phyloP scores from a whole-genome alignment of 306 rosid species.

The peach (Prunus persica) region DNA sequence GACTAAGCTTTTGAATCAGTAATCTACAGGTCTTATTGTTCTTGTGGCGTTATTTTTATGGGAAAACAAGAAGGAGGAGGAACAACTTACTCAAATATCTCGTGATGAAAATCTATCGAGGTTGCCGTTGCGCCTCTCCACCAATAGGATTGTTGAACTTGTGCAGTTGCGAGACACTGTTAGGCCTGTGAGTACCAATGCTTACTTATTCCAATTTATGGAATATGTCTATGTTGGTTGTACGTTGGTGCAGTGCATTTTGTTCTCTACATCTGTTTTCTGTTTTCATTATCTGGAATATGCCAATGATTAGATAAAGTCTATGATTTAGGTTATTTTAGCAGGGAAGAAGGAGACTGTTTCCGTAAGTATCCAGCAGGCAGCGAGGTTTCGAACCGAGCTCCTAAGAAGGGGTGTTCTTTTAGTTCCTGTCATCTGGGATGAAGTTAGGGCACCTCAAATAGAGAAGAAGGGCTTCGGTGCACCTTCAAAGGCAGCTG shows the following conservation, averaged over 20 bases:
- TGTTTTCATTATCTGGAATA: slow-evolving; percentile 2
- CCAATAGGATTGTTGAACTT: slow-evolving; percentile 92
- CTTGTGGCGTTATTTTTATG: slow-evolving; percentile 81
- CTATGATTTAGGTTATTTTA: slow-evolving; percentile 76
- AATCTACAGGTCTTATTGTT: slow-evolving; percentile 72
- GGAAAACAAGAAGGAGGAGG: slow-evolving; percentile 97
- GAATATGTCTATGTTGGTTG: neutral
- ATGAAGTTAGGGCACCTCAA: slow-evolving; percentile 62
- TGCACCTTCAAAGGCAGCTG: slow-evolving; percentile 46
- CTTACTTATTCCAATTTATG: slow-evolving; percentile 9
- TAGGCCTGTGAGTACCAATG: slow-evolving; percentile 70
- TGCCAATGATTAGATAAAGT: slow-evolving; percentile 12
- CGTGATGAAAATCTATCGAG: slow-evolving; percentile 84
- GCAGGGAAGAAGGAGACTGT: slow-evolving; percentile 87
- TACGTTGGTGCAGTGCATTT: neutral
- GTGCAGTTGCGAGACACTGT: slow-evolving; percentile 92
- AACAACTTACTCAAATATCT: slow-evolving; percentile 82
- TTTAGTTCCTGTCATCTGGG: slow-evolving; percentile 81
- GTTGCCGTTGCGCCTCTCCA: slow-evolving; percentile 92
- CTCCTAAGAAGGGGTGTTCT: slow-evolving; percentile 81
- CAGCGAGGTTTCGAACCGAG: slow-evolving; percentile 78
- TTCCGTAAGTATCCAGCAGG: slow-evolving; percentile 60
- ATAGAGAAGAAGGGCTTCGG: slow-evolving; percentile 91
- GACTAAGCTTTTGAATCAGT: slow-evolving; percentile 72
- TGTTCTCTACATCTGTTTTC: neutral